These are phyloP conservation scores for Trypanosoma brucei DNA, from an alignment of 208 protist species.

Conservation along the genomic window DNA sequence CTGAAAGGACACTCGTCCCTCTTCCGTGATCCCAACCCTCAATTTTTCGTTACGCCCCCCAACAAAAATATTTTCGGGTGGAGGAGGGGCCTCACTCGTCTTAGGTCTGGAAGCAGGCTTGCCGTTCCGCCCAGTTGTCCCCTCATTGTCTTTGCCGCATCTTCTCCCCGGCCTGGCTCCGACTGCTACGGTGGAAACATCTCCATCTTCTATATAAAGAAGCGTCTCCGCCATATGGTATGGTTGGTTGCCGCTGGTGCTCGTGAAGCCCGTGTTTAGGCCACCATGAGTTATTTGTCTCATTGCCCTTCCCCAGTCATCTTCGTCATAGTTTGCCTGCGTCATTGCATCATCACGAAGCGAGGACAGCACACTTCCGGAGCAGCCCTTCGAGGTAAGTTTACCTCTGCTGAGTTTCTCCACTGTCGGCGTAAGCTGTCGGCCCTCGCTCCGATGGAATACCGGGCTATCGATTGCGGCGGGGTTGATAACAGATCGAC, in stretches of 20 bases:
- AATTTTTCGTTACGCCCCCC: not conserved
- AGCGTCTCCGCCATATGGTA: not conserved
- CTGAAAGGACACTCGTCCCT: not conserved
- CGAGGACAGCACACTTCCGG: not conserved
- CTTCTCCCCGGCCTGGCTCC: not conserved
- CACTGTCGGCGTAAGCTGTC: too few species aligned
- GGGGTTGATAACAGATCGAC: too few species aligned
- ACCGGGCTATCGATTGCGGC: too few species aligned
- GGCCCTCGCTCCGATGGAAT: too few species aligned
- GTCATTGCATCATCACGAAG: not conserved
- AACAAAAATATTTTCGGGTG: not conserved
- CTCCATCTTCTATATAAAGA: constrained; percentile 5
- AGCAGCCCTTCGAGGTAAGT: not conserved
- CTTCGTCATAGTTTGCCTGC: not conserved
- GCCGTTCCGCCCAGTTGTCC: not conserved
- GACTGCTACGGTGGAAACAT: not conserved
- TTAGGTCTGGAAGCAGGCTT: not conserved
- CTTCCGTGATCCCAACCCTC: not conserved
- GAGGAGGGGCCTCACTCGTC: not conserved
- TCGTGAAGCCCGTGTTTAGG: not conserved
- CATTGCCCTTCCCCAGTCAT: constrained; percentile 22
- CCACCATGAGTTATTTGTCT: constrained; percentile 15
- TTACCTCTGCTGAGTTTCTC: too few species aligned
- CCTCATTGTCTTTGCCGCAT: not conserved
- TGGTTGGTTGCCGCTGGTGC: not conserved